phyloP scores from a whole-genome alignment of 192 early-diverging fungal species.

The Oehlia diaphana region DNA sequence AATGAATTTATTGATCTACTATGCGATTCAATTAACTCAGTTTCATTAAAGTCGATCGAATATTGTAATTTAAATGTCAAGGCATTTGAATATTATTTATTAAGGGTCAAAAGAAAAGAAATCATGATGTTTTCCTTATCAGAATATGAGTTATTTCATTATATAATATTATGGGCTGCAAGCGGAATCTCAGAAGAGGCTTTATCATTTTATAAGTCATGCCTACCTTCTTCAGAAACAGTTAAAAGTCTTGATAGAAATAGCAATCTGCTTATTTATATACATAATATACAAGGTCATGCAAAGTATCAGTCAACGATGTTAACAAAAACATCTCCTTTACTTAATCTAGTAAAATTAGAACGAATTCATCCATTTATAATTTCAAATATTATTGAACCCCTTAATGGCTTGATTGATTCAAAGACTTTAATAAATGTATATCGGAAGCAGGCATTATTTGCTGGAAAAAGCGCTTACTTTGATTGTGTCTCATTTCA shows the following conservation, averaged over 20 bases:
- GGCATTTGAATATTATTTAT: not conserved
- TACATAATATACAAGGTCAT: not conserved
- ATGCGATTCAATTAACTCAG: not conserved
- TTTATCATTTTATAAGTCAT: not conserved
- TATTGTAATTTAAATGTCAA: not conserved
- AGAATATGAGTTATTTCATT: constrained; percentile 6
- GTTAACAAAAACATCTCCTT: not conserved
- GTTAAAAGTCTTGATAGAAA: not conserved
- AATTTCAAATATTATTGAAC: not conserved
- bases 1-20: not conserved
- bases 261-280: not conserved
- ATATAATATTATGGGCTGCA: constrained; percentile 8
- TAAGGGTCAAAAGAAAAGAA: not conserved
- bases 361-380: not conserved
- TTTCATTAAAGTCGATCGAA: not conserved
- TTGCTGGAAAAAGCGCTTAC: not conserved
- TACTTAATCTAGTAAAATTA: not conserved
- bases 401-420: not conserved
- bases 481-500: not conserved
- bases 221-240: not conserved
- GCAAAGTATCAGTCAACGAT: not conserved
- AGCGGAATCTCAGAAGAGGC: not conserved
- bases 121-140: too few relatives aligned
- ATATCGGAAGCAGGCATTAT: too few relatives aligned
- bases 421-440: not conserved